Conservation (phyloP, 306 rosid genomes). For the Rubus parviflorus region DNA sequence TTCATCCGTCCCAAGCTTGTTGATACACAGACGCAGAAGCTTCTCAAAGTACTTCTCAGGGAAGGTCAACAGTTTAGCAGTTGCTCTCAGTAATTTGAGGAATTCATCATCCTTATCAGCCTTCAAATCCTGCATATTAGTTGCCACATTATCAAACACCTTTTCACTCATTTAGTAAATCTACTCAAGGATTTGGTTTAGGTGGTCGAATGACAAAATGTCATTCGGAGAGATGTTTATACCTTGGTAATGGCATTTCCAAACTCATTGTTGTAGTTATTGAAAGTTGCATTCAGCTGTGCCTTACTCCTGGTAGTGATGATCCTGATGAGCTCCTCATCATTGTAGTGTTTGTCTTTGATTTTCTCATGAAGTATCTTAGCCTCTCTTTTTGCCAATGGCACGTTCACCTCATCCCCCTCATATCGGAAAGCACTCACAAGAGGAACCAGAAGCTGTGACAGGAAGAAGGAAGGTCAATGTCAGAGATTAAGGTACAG, state of each 20-base stretch:
- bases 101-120: conserved; percentile 57
- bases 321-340: conserved; percentile 69
- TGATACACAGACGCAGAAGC: conserved; percentile 56
- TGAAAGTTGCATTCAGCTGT: conserved; percentile 68
- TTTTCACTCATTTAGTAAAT: too few relatives aligned
- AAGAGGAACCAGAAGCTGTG: conserved; percentile 83
- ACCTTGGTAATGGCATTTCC: conserved; percentile 78
- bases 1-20: conserved; percentile 82
- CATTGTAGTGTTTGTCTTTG: conserved; percentile 50
- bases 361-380: conserved; percentile 70
- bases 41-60: conserved; percentile 80
- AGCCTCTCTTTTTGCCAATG: conserved; percentile 72
- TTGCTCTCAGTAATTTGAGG: conserved; percentile 62
- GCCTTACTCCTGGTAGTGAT: conserved; percentile 72
- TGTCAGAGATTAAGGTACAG: background rate
- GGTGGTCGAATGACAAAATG: background rate
- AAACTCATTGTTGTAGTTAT: conserved; percentile 64
- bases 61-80: conserved; percentile 60
- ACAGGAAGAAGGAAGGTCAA: background rate
- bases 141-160: conserved; percentile 17
- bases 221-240: background rate
- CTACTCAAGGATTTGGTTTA: too few relatives aligned
- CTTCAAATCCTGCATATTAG: conserved; percentile 72
- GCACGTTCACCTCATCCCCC: conserved; percentile 73
- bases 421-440: conserved; percentile 65